Evolutionary conservation across 768 basidiomycete genomes (phyloP).

Genomic region (Psilocybe cyanescens): DNA sequence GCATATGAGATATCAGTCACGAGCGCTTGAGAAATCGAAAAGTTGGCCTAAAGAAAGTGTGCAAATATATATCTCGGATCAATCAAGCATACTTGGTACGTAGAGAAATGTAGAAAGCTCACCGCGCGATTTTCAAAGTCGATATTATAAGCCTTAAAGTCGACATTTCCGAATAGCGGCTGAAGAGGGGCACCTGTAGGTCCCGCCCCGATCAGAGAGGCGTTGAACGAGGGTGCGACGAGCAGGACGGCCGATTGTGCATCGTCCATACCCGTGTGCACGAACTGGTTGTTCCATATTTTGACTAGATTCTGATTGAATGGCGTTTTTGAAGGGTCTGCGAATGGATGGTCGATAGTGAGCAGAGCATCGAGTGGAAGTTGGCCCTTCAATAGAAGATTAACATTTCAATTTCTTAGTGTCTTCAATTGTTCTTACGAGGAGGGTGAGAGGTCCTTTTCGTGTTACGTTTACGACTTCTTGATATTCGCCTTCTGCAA

Average conservation of each 20-base stretch:
- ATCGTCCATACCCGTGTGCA: slow-evolving; percentile 50
- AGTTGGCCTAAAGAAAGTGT: slow-evolving; percentile 46
- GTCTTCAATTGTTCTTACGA: slow-evolving; percentile 38
- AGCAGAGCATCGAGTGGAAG: slow-evolving; percentile 37
- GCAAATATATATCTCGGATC: no score
- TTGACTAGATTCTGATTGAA: slow-evolving; percentile 59
- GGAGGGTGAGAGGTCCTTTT: slow-evolving; percentile 53
- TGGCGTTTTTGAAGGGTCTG: slow-evolving; percentile 32
- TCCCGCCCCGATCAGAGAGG: slow-evolving; percentile 62
- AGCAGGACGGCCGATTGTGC: slow-evolving; percentile 61
- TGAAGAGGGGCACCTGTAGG: slow-evolving; percentile 59
- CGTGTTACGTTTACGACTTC: slow-evolving; percentile 64
- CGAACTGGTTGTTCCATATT: slow-evolving; percentile 53
- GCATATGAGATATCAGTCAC: slow-evolving; percentile 66
- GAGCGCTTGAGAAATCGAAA: slow-evolving; percentile 62
- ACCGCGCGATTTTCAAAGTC: slow-evolving; percentile 72
- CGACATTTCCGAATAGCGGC: slow-evolving; percentile 51
- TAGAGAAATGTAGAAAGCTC: slow-evolving; percentile 20
- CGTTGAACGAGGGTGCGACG: slow-evolving; percentile 58
- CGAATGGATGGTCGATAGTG: slow-evolving; percentile 38
- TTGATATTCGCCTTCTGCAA: slow-evolving; percentile 62
- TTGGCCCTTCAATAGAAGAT: slow-evolving; percentile 46
- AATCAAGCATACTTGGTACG: neutral
- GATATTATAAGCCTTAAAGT: slow-evolving; percentile 71
- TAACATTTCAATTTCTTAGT: neutral